These are phyloP conservation scores for Pavlovales sp. DNA, from an alignment of 208 protist species.

Conservation along the genomic window DNA sequence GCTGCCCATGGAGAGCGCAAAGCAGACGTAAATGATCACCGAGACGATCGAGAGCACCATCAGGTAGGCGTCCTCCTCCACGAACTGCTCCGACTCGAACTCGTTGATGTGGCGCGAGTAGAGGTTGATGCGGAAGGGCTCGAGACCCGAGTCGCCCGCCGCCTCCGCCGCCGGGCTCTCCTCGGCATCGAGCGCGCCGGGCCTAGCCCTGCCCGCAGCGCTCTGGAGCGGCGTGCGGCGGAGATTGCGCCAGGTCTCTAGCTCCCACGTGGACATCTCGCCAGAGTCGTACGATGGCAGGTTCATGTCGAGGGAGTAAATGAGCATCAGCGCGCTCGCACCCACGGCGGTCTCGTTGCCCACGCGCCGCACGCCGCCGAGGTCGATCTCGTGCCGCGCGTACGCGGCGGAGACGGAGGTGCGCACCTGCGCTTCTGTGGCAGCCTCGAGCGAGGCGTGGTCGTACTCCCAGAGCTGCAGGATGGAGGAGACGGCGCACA, in stretches of 20 bases:
- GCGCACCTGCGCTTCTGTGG: background rate
- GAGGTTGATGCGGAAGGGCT: background rate
- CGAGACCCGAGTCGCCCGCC: no score
- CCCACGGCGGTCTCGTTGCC: background rate
- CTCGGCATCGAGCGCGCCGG: no score
- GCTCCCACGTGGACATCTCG: background rate
- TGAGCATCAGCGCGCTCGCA: background rate
- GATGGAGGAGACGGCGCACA: background rate
- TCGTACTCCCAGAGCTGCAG: background rate
- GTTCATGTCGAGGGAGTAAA: background rate
- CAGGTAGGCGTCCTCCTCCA: background rate
- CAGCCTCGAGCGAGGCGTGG: background rate
- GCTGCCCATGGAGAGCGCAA: background rate
- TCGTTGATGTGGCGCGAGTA: slow-evolving; percentile 1
- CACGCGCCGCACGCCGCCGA: background rate
- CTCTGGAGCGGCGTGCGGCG: no score
- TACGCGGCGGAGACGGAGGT: background rate
- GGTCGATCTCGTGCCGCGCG: background rate
- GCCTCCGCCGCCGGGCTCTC: no score
- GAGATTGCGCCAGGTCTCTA: background rate
- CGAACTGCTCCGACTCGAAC: background rate
- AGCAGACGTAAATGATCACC: background rate
- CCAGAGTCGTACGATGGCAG: background rate
- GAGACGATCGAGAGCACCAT: background rate
- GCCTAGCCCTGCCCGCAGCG: no score